Evolutionary conservation across 495 filamentous ascomycete species (phyloP).

Genomic region (Penicillium bovifimosum): DNA sequence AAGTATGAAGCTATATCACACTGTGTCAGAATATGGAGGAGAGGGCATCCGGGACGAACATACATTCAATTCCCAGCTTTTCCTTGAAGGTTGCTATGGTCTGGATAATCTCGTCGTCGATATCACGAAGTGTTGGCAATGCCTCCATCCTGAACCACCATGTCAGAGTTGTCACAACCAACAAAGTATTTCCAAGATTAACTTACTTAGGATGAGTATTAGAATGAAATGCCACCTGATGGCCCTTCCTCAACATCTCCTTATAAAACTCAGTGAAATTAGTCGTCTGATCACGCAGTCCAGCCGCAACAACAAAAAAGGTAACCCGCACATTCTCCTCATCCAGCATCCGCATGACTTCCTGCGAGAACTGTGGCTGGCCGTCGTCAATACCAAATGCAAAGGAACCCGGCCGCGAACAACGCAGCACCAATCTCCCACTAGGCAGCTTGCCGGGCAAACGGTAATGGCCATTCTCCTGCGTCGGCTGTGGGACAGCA

Average conservation of each 20-base stretch:
- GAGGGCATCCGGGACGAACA: not conserved
- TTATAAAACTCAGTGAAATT: constrained; percentile 61
- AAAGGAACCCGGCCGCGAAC: constrained; percentile 67
- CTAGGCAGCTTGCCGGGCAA: constrained; percentile 59
- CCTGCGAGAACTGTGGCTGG: constrained; percentile 53
- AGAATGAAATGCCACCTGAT: constrained; percentile 71
- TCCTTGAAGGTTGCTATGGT: constrained; percentile 54
- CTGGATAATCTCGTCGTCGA: constrained; percentile 66
- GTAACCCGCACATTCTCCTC: constrained; percentile 62
- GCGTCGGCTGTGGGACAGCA: constrained; percentile 36
- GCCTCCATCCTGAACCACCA: constrained; percentile 52
- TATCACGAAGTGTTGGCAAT: constrained; percentile 48
- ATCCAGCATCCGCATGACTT: constrained; percentile 60
- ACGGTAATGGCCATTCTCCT: constrained; percentile 29
- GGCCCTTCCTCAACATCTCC: constrained; percentile 59
- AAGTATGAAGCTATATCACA: constrained; percentile 52
- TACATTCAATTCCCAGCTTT: constrained; percentile 44
- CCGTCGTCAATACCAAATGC: constrained; percentile 82
- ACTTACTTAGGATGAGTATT: constrained; percentile 64
- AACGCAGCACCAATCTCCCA: constrained; percentile 57
- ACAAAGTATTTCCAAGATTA: not conserved
- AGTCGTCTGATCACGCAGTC: constrained; percentile 52
- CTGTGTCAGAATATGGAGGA: not conserved
- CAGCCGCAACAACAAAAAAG: constrained; percentile 71
- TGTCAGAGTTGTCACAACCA: not conserved